Evolutionary conservation across 148 eudicot species (phyloP), one percentile per base, ranked within the genome.

Genomic region (Rhododendron ferrugineum): DNA sequence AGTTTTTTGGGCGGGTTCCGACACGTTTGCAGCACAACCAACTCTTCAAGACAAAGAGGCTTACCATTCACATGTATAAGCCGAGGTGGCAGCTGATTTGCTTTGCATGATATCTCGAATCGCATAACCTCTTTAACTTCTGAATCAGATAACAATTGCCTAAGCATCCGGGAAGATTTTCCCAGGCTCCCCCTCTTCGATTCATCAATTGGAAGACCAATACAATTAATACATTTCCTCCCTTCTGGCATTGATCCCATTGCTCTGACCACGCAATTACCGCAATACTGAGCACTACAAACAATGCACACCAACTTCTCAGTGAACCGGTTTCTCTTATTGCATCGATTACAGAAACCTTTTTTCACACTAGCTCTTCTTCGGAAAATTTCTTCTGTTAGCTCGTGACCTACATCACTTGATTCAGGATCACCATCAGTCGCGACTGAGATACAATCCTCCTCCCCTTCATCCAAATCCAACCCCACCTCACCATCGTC

Each of bases 241-340:
- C 99, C 99, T 89, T 95, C 95, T 1, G 97, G 96, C 99, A 97
- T 97, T 10, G 99, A 93, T 78, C 99, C 99, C 99, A 97, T 97
- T 66, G 92, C 95, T 85, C 91, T 91, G 34, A 94, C 78, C 84
- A 95, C 90, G 62, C 99, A 97, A 54, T 86, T 84, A 44, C 56
- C 52, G 72, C 99, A 97, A 85, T 90, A 97, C 86, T 91, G 94
- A 46, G 96, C 95, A 82, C 87, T 87, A 52, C 99, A 97, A 49
- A 92, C 98, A 42, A 97, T 84, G 83, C 99, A 97, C 47, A 70
- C 88, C 85, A 91, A 96, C 91, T 93, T 97, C 36, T 91, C 89
- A 0, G 90, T 86, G 22, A 97, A 91, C n/a, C 94, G 89, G 23
- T 88, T 91, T 58, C 91, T 91, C 85, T 87, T 92, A 26, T 50